These are phyloP conservation scores for Chloranthus sessilifolius DNA, from an alignment of 164 flowering plant species.

Conservation along the genomic window DNA sequence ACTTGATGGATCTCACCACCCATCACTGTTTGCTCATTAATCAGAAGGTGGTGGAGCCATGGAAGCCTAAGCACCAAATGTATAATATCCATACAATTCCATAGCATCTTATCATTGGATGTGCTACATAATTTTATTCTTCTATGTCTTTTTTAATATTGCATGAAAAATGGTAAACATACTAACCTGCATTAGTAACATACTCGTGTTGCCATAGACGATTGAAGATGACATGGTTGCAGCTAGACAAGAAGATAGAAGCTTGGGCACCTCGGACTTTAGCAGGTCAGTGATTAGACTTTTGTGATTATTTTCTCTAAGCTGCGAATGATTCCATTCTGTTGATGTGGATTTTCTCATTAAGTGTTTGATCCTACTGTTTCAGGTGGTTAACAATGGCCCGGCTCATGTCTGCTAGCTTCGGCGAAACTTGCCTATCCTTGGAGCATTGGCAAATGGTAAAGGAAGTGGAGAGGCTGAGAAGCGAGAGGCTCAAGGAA, in stretches of 20 bases:
- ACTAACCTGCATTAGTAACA: too few relatives aligned
- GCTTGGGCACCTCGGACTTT: slow-evolving; percentile 58
- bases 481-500: slow-evolving; percentile 60
- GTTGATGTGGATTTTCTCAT: background rate
- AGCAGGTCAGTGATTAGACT: slow-evolving; percentile 58
- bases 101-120: too few relatives aligned
- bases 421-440: slow-evolving; percentile 61
- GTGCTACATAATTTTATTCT: too few relatives aligned
- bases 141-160: background rate
- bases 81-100: too few relatives aligned
- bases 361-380: background rate
- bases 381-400: slow-evolving; percentile 88
- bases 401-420: slow-evolving; percentile 67
- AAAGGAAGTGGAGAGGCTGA: slow-evolving; percentile 72
- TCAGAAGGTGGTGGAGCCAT: too few relatives aligned
- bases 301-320: background rate
- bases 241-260: slow-evolving; percentile 75
- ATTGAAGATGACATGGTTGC: slow-evolving; percentile 86
- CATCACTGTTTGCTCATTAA: too few relatives aligned
- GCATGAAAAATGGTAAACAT: too few relatives aligned
- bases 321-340: background rate
- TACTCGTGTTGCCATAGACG: too few relatives aligned
- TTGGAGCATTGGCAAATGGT: slow-evolving; percentile 93
- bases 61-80: too few relatives aligned
- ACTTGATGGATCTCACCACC: too few relatives aligned